These are phyloP conservation scores for Coemansia interrupta DNA, from an alignment of 192 early-diverging fungal species.

Conservation along the genomic window DNA sequence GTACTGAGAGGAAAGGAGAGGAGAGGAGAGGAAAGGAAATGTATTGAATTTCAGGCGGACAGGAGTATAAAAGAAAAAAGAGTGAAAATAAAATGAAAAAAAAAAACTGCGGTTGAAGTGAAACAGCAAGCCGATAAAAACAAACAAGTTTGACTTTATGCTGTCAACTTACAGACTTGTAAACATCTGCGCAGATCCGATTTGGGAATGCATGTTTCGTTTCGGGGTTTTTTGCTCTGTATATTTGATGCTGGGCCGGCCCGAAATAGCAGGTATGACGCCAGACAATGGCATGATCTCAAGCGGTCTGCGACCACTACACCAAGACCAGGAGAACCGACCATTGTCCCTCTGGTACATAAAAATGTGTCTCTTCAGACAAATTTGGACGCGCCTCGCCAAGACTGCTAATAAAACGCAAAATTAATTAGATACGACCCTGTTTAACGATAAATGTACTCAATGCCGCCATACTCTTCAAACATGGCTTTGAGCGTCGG, in stretches of 20 bases:
- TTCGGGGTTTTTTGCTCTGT: no score
- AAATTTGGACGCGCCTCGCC: not conserved
- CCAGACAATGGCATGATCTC: no score
- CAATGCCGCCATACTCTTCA: conserved; percentile 25
- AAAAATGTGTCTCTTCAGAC: no score
- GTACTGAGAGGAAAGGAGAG: not conserved
- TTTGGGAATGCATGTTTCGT: no score
- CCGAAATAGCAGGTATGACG: no score
- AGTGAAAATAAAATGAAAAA: not conserved
- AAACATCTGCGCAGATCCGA: no score
- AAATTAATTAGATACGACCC: not conserved
- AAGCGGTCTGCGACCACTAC: no score
- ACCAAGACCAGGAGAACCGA: no score
- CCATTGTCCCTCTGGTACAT: no score
- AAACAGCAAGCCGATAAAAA: not conserved
- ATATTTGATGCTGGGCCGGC: no score
- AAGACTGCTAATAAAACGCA: not conserved
- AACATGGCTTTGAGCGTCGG: conserved; percentile 18
- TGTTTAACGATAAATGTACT: conserved; percentile 29
- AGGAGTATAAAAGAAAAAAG: not conserved
- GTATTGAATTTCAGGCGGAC: not conserved
- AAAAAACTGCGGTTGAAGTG: not conserved
- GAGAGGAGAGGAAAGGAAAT: not conserved
- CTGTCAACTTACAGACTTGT: no score
- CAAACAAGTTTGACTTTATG: no score